These are phyloP conservation scores for Meyerozyma guilliermondii DNA, from an alignment of 1,139 yeast species.

Conservation along the genomic window DNA sequence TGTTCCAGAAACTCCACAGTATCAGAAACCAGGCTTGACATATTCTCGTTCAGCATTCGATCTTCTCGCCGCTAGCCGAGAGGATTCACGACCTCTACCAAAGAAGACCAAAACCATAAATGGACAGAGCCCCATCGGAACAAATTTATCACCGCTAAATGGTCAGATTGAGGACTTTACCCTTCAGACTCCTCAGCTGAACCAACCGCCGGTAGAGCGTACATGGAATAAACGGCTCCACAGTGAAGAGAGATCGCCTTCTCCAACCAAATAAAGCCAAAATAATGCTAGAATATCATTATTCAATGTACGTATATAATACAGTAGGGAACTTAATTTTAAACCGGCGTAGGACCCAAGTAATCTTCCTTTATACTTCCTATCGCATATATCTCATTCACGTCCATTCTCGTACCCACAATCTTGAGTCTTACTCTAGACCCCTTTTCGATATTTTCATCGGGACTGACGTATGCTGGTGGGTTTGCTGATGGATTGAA, in stretches of 20 bases:
- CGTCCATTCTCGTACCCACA: slow-evolving; percentile 97
- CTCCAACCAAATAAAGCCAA: not conserved
- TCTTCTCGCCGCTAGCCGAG: not conserved
- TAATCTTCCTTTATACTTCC: slow-evolving; percentile 98
- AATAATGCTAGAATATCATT: not conserved
- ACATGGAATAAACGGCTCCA: slow-evolving; percentile 9
- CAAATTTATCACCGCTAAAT: not conserved
- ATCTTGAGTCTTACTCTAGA: slow-evolving; percentile 90
- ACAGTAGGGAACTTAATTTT: slow-evolving; percentile 5
- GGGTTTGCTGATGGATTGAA: slow-evolving; percentile 96
- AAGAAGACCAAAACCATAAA: not conserved
- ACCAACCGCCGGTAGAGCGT: slow-evolving; percentile 1
- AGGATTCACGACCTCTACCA: not conserved
- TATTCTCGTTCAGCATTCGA: slow-evolving; percentile 1
- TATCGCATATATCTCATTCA: slow-evolving; percentile 93
- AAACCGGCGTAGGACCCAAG: slow-evolving; percentile 70
- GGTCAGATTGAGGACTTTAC: not conserved
- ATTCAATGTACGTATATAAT: not conserved
- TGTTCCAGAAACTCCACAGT: not conserved
- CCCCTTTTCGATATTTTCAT: slow-evolving; percentile 91
- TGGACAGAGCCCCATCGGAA: not conserved
- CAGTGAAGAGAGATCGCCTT: slow-evolving; percentile 4
- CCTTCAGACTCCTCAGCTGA: not conserved
- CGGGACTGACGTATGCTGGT: slow-evolving; percentile 96
- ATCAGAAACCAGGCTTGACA: not conserved